Conservation (phyloP, 106 monocot species). For the Triglochin maritima region DNA sequence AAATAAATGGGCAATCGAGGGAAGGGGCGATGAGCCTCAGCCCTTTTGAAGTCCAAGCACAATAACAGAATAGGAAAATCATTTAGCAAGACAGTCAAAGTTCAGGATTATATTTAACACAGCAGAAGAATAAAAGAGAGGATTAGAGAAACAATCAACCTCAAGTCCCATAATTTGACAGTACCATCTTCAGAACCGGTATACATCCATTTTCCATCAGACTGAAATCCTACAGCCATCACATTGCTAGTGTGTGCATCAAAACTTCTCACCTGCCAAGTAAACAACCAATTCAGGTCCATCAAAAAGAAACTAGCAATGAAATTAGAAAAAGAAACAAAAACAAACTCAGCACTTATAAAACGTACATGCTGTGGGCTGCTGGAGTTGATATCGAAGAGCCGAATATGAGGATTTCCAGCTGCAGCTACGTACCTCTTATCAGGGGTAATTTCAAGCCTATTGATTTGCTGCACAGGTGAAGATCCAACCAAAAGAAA, state of each 20-base stretch:
- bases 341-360: not conserved
- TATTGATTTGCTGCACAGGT: conserved; percentile 78
- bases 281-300: not conserved
- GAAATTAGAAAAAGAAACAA: not conserved
- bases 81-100: no score
- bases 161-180: conserved; percentile 94
- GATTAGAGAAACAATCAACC: conserved; percentile 22
- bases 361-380: conserved; percentile 65
- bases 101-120: no score
- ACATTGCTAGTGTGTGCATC: conserved; percentile 93
- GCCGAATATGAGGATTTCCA: conserved; percentile 96
- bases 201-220: conserved; percentile 99
- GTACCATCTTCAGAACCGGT: conserved; percentile 99
- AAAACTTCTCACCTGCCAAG: conserved; percentile 28
- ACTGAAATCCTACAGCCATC: conserved; percentile 98
- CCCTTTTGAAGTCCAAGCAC: no score
- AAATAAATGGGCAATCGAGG: not conserved
- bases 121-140: not conserved
- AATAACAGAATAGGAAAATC: no score
- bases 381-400: conserved; percentile 94
- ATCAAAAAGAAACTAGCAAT: no score
- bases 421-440: conserved; percentile 83
- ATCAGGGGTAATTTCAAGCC: conserved; percentile 85
- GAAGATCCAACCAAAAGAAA: not conserved
- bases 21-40: no score